These are phyloP conservation scores for Chlorella ohadii DNA, from an alignment of 139 green algal species.

Conservation along the genomic window DNA sequence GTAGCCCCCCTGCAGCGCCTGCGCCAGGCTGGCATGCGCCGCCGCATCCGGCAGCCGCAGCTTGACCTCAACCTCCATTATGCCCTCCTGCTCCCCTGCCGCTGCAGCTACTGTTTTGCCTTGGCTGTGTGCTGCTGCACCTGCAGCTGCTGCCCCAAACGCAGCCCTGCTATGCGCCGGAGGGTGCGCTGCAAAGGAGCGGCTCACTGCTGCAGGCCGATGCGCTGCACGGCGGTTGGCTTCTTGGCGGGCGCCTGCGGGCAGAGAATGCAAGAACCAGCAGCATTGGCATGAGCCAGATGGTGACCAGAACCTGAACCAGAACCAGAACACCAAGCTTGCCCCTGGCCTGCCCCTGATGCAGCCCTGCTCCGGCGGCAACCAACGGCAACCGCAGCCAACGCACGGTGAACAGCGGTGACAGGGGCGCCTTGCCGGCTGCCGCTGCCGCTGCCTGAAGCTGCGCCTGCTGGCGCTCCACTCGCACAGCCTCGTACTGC, in stretches of 20 bases:
- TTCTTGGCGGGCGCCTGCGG: conserved; percentile 34
- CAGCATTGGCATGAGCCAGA: no score
- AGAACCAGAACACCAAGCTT: no score
- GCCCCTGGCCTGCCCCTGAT: no score
- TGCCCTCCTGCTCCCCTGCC: neutral
- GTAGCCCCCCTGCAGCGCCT: conserved; percentile 58
- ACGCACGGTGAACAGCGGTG: conserved; percentile 30
- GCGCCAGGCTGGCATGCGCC: conserved; percentile 69
- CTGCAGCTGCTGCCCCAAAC: neutral
- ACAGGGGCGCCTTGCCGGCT: conserved; percentile 40
- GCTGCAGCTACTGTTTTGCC: neutral
- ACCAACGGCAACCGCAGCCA: neutral
- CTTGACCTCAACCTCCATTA: conserved; percentile 92
- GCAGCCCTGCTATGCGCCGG: neutral
- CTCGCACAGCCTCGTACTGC: conserved; percentile 42
- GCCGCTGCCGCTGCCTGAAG: conserved; percentile 11
- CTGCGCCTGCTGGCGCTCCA: conserved; percentile 27
- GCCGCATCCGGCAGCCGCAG: conserved; percentile 76
- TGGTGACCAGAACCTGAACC: no score
- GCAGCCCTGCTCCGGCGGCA: no score
- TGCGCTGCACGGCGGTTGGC: conserved; percentile 27
- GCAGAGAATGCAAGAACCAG: rapidly evolving
- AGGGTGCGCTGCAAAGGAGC: neutral
- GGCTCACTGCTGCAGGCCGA: conserved; percentile 40
- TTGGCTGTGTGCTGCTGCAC: neutral